Evolutionary conservation across 2,329 filamentous ascomycete genomes (phyloP).

Genomic region (Phaeophleospora eucalypticola): DNA sequence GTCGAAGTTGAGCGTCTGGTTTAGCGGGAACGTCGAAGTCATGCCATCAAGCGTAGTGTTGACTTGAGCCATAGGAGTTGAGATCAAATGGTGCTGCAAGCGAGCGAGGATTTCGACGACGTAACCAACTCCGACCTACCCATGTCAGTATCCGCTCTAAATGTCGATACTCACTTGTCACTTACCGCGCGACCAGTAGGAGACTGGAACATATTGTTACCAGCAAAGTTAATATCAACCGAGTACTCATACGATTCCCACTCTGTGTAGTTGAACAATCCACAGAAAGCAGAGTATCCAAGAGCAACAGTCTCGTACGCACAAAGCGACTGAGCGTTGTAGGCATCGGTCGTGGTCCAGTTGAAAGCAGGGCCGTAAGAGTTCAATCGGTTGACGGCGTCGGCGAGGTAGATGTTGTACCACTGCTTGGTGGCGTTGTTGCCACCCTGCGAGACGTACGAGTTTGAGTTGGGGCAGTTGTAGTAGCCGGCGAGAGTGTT

Average conservation of each 20-base stretch:
- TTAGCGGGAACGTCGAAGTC: slow-evolving; percentile 64
- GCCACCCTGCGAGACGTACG: slow-evolving; percentile 45
- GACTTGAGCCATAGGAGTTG: slow-evolving; percentile 40
- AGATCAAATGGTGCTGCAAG: slow-evolving; percentile 57
- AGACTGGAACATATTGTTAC: slow-evolving; percentile 59
- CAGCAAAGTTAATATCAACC: slow-evolving; percentile 61
- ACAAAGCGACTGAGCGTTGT: slow-evolving; percentile 67
- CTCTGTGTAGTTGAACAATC: slow-evolving; percentile 70
- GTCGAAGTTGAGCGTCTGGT: slow-evolving; percentile 72
- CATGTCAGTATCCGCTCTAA: too few relatives aligned
- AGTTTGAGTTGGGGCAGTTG: slow-evolving; percentile 61
- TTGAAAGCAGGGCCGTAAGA: slow-evolving; percentile 41
- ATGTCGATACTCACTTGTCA: too few relatives aligned
- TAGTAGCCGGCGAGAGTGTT: slow-evolving; percentile 67
- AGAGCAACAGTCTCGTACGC: slow-evolving; percentile 75
- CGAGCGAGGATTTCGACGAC: slow-evolving; percentile 70
- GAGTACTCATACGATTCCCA: slow-evolving; percentile 68
- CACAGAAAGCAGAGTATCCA: slow-evolving; percentile 70
- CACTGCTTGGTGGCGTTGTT: slow-evolving; percentile 55
- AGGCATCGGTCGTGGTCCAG: slow-evolving; percentile 60
- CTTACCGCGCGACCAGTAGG: slow-evolving; percentile 64
- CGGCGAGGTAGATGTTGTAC: slow-evolving; percentile 60
- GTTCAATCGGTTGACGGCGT: slow-evolving; percentile 60
- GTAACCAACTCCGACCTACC: slow-evolving; percentile 70
- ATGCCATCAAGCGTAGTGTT: slow-evolving; percentile 69